Evolutionary conservation across 169 alveolate genomes (phyloP).

Genomic region (Amoebophrya sp.): DNA sequence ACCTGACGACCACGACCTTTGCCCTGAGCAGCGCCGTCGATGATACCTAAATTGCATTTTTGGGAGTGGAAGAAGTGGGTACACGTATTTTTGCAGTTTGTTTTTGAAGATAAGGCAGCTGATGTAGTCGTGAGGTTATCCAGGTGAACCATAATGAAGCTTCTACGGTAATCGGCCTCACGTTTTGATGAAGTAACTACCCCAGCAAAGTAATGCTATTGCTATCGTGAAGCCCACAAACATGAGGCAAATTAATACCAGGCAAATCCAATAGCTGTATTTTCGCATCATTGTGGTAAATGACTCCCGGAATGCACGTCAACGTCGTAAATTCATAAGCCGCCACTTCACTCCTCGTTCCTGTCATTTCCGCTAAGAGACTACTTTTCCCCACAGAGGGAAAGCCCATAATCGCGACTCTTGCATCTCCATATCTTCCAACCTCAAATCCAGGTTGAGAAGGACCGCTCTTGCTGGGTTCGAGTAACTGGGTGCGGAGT

Average conservation of each 20-base stretch:
- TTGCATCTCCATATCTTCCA: slow-evolving; percentile 93
- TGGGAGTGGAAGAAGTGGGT: too few relatives aligned
- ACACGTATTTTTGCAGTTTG: too few relatives aligned
- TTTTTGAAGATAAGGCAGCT: too few relatives aligned
- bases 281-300: slow-evolving; percentile 73
- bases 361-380: slow-evolving; percentile 86
- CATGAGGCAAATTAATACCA: slow-evolving; percentile 53
- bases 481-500: slow-evolving; percentile 80
- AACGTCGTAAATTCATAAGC: slow-evolving; percentile 98
- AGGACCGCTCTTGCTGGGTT: slow-evolving; percentile 68
- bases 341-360: slow-evolving; percentile 83
- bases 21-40: slow-evolving; percentile 93
- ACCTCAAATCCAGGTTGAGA: slow-evolving; percentile 87
- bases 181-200: too few relatives aligned
- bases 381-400: slow-evolving; percentile 99
- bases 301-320: slow-evolving; percentile 97
- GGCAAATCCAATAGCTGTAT: slow-evolving; percentile 90
- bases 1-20: slow-evolving; percentile 93
- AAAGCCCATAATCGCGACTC: slow-evolving; percentile 97
- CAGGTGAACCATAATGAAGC: too few relatives aligned
- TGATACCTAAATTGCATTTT: slow-evolving; percentile 62
- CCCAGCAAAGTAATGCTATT: too few relatives aligned
- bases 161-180: too few relatives aligned
- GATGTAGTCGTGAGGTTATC: too few relatives aligned
- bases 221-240: not conserved